Evolutionary conservation across 306 rosid genomes (phyloP), one percentile per base, ranked within the genome.

Genomic region (Carpinus fangiana): DNA sequence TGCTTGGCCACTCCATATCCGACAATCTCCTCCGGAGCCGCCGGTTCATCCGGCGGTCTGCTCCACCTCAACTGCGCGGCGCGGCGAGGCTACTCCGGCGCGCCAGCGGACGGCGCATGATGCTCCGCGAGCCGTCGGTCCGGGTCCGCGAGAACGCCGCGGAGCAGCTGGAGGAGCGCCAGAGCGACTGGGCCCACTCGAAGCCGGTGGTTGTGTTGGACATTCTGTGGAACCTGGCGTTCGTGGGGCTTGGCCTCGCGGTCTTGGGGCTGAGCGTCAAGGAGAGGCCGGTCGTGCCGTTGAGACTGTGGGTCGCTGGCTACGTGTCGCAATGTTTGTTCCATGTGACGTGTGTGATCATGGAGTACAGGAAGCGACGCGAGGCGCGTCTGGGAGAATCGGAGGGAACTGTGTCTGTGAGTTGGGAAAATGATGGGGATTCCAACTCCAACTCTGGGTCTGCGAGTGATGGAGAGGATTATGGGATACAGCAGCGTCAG

Each of bases 91-190:
- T 90, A 57, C 87, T 91, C 62, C 90, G 97, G 26, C 92, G 86
- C 0, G 94, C 88, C 0, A 89, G 96, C 48, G 92, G 91, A 38
- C 82, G 92, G 67, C 90, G 88, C 2, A 90, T 93, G 96, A 86
- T 89, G 94, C 90, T 95, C 13, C 87, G 90, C 0, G 97, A 91
- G 76, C 89, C 87, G 4, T 91, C 93, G 9, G 87, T 92, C 50
- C 84, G 79, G 8, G 98, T 93, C 17, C 88, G 98, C 3, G 98
- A 93, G 79, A 85, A 79, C 69, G 96, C 97, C 20, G 97, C 97
- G 52, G 97, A 84, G 82, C 91, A 91, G 88, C 85, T 89, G 60
- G 98, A 94, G 83, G 94, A 81, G 82, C 86, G 96, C 41, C 98
- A 88, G 86, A 89, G 97, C 56, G 84, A 84, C 50, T 88, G 98